Evolutionary conservation across 2,329 filamentous ascomycete genomes (phyloP).

Genomic region (Pseudopyricularia cyperi): DNA sequence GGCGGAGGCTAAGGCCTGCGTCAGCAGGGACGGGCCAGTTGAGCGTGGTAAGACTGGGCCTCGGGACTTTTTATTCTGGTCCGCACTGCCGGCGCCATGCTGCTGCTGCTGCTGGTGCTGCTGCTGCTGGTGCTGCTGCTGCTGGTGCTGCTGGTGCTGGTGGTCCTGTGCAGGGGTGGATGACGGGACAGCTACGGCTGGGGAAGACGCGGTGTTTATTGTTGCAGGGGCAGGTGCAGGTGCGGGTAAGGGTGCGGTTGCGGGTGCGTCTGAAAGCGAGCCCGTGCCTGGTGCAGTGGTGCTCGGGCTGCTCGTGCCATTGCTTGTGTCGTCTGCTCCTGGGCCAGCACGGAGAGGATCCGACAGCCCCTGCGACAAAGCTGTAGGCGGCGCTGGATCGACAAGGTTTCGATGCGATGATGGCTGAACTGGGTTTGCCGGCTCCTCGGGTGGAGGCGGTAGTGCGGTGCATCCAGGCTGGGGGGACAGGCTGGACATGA

Average conservation of each 20-base stretch:
- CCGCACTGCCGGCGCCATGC: slow-evolving; percentile 6
- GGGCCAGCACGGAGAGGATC: neutral
- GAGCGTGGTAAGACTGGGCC: slow-evolving; percentile 27
- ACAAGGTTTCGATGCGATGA: neutral
- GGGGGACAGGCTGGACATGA: slow-evolving; percentile 41
- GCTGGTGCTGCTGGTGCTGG: slow-evolving; percentile 1
- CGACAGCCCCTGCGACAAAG: neutral
- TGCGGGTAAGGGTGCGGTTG: neutral
- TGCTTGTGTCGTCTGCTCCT: neutral
- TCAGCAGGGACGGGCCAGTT: slow-evolving; percentile 40
- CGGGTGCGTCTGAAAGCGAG: neutral
- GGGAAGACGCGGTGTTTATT: slow-evolving; percentile 12
- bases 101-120: neutral
- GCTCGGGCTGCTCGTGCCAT: neutral
- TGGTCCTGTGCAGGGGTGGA: neutral
- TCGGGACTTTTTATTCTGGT: slow-evolving; percentile 34
- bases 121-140: neutral
- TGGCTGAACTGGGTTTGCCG: slow-evolving; percentile 5
- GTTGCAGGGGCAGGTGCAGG: slow-evolving; percentile 23
- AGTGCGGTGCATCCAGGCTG: slow-evolving; percentile 42
- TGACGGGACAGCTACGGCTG: slow-evolving; percentile 5
- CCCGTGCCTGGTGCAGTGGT: neutral
- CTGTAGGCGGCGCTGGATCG: neutral
- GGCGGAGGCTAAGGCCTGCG: slow-evolving; percentile 45
- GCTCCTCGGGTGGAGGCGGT: slow-evolving; percentile 10